phyloP scores from a whole-genome alignment of 371 early-diverging fungal species.

The Mucor racemosus region DNA sequence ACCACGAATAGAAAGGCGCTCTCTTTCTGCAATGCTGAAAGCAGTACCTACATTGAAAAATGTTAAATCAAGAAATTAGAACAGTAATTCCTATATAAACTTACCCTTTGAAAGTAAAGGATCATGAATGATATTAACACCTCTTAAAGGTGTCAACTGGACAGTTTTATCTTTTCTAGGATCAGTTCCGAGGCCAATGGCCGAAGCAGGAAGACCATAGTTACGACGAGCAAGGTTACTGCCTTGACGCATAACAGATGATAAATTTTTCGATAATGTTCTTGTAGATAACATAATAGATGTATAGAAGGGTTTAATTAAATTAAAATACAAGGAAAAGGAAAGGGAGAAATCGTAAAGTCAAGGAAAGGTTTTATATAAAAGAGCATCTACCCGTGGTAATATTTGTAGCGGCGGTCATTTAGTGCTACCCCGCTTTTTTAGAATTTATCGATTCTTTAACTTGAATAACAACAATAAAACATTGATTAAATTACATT shows the following conservation, averaged over 20 bases:
- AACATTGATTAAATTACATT: not conserved
- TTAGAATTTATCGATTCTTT: not conserved
- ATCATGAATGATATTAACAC: slow-evolving; percentile 64
- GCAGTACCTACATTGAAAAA: slow-evolving; percentile 55
- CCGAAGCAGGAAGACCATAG: slow-evolving; percentile 30
- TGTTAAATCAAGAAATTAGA: not conserved
- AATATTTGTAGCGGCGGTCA: slow-evolving; percentile 4
- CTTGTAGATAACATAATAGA: slow-evolving; percentile 8
- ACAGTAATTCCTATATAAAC: not conserved
- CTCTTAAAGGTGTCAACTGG: slow-evolving; percentile 54
- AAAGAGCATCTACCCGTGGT: not conserved
- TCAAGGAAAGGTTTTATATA: slow-evolving; percentile 6
- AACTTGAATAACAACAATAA: not conserved
- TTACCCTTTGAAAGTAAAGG: slow-evolving; percentile 49
- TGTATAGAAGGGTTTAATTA: not conserved
- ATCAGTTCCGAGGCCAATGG: slow-evolving; percentile 42
- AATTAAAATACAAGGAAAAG: not conserved
- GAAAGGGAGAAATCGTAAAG: not conserved
- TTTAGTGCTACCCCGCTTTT: slow-evolving; percentile 5
- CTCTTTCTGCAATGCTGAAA: slow-evolving; percentile 66
- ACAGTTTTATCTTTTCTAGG: slow-evolving; percentile 60
- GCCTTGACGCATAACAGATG: slow-evolving; percentile 9
- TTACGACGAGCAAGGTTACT: slow-evolving; percentile 16
- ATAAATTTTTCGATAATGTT: slow-evolving; percentile 12
- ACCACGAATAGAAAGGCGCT: slow-evolving; percentile 70